Evolutionary conservation across 768 basidiomycete genomes (phyloP).

Genomic region (Tephrocybe sp.): DNA sequence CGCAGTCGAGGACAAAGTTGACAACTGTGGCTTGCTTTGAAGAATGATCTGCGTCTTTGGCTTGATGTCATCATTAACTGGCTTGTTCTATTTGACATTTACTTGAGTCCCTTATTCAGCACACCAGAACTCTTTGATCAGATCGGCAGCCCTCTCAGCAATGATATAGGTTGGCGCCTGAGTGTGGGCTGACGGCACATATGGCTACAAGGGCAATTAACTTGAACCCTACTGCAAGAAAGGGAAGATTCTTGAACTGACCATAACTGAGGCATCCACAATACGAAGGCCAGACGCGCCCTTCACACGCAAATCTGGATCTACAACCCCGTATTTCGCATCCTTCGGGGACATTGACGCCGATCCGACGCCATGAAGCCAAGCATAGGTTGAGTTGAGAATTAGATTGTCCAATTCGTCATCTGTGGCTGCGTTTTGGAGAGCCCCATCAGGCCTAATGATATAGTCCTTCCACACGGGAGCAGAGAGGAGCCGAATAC

Average conservation of each 20-base stretch:
- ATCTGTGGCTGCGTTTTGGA: conserved; percentile 18
- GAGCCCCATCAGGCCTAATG: conserved; percentile 13
- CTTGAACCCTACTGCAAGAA: not conserved
- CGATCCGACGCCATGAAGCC: conserved; percentile 3
- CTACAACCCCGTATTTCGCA: conserved; percentile 21
- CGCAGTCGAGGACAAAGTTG: too few relatives aligned
- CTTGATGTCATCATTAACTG: too few relatives aligned
- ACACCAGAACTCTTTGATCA: not conserved
- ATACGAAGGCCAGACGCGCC: conserved; percentile 26
- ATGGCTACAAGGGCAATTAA: not conserved
- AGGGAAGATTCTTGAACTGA: not conserved
- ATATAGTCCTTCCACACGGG: conserved; percentile 22
- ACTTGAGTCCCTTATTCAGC: too few relatives aligned
- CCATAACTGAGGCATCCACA: conserved; percentile 28
- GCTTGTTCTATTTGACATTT: too few relatives aligned
- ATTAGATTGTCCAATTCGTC: not conserved
- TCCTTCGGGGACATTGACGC: conserved; percentile 19
- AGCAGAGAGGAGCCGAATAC: conserved; percentile 15
- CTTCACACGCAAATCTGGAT: conserved; percentile 26
- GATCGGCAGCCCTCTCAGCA: conserved; percentile 12
- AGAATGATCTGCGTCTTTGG: too few relatives aligned
- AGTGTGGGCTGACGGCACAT: conserved; percentile 17
- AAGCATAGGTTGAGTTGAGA: conserved; percentile 15
- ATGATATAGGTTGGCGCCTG: conserved; percentile 20
- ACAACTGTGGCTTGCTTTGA: too few relatives aligned